These are phyloP conservation scores for Dryas alaskensis DNA, from an alignment of 306 rosid species.

Conservation along the genomic window DNA sequence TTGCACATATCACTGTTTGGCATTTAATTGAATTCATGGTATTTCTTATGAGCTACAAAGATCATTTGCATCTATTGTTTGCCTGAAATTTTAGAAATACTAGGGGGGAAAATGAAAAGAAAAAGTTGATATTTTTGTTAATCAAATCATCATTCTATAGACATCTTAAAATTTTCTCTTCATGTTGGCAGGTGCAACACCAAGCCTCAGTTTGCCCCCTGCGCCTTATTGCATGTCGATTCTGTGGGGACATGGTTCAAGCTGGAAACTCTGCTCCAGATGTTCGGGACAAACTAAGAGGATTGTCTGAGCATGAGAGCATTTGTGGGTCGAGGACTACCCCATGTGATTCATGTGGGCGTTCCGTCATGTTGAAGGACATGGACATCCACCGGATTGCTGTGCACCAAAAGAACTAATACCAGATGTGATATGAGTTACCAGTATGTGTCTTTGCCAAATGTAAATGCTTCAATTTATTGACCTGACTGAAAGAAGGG, in stretches of 20 bases:
- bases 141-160: neutral
- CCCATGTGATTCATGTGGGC: conserved; percentile 96
- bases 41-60: too few relatives aligned
- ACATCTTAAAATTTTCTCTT: conserved; percentile 15
- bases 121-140: too few relatives aligned
- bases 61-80: too few relatives aligned
- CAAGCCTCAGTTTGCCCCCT: conserved; percentile 71
- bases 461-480: neutral
- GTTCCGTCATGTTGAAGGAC: conserved; percentile 94
- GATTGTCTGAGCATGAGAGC: conserved; percentile 92
- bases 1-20: too few relatives aligned
- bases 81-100: too few relatives aligned
- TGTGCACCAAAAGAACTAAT: conserved; percentile 83
- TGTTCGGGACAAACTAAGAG: conserved; percentile 76
- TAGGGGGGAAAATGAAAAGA: too few relatives aligned
- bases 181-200: conserved; percentile 66
- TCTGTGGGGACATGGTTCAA: conserved; percentile 98
- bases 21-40: too few relatives aligned
- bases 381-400: conserved; percentile 95
- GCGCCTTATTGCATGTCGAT: conserved; percentile 72
- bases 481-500: neutral
- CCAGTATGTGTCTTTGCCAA: neutral
- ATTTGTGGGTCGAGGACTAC: conserved; percentile 91
- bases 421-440: neutral
- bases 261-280: conserved; percentile 81